phyloP scores from a whole-genome alignment of 1,284 basidiomycete genomes.

The Leccinum pachyderme region DNA sequence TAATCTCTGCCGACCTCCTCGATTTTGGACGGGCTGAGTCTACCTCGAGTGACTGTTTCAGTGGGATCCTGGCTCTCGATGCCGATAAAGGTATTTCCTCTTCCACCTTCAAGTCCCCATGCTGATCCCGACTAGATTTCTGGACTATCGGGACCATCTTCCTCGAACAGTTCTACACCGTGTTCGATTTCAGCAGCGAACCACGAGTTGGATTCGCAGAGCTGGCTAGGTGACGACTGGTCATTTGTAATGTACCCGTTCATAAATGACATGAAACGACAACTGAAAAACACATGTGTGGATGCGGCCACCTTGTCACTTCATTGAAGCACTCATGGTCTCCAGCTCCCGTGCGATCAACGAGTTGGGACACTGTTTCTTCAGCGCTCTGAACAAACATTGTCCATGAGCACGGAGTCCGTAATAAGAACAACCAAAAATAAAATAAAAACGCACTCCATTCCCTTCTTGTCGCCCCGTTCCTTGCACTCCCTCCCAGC shows the following conservation, averaged over 20 bases:
- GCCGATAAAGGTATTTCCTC: neutral
- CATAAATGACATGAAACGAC: neutral
- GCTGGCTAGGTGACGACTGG: neutral
- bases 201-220: neutral
- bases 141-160: neutral
- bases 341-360: slow-evolving; percentile 79
- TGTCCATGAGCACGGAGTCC: slow-evolving; percentile 5
- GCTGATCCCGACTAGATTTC: neutral
- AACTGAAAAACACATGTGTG: neutral
- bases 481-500: slow-evolving; percentile 89
- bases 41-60: neutral
- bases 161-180: neutral
- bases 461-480: slow-evolving; percentile 72
- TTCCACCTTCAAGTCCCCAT: neutral
- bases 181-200: neutral
- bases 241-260: neutral
- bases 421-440: slow-evolving; percentile 3
- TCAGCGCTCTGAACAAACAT: slow-evolving; percentile 53
- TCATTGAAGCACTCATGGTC: slow-evolving; percentile 64
- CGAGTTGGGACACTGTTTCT: slow-evolving; percentile 71
- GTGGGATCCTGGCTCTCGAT: neutral
- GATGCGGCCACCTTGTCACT: slow-evolving; percentile 38
- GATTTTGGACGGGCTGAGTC: neutral
- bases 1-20: neutral
- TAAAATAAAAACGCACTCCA: slow-evolving; percentile 69